phyloP scores from a whole-genome alignment of 768 basidiomycete genomes.

The Kwoniella heveanensis region DNA sequence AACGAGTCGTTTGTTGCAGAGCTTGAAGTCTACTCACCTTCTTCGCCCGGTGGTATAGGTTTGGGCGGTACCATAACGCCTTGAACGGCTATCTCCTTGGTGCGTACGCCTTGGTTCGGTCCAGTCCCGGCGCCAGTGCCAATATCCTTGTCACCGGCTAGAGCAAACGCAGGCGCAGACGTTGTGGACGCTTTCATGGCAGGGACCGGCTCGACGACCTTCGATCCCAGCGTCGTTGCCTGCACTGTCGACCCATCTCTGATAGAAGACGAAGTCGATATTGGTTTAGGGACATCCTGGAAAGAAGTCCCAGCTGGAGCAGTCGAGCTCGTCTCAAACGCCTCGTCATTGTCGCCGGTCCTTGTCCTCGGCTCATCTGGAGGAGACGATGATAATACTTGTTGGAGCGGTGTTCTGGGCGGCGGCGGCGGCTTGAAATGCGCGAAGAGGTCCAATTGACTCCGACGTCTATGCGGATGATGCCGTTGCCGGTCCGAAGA shows the following conservation, averaged over 20 bases:
- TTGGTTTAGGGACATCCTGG: constrained; percentile 40
- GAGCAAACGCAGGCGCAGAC: too few species aligned
- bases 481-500: neutral
- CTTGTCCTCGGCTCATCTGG: neutral
- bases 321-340: constrained; percentile 41
- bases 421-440: neutral
- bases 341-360: neutral
- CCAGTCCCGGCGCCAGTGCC: neutral
- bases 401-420: constrained; percentile 5
- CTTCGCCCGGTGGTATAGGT: constrained; percentile 51
- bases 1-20: too few species aligned
- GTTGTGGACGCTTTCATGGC: constrained; percentile 33
- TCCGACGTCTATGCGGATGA: neutral
- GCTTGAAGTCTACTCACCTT: constrained; percentile 48
- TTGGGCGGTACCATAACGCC: constrained; percentile 50
- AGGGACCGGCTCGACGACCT: constrained; percentile 22
- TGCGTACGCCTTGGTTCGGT: too few species aligned
- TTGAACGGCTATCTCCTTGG: constrained; percentile 32
- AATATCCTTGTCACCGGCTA: too few species aligned
- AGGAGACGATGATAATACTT: neutral
- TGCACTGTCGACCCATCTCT: neutral
- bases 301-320: constrained; percentile 37
- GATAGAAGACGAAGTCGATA: neutral
- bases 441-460: neutral
- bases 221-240: neutral